Conservation (phyloP, 495 filamentous ascomycete genomes). For the Podospora australis region DNA sequence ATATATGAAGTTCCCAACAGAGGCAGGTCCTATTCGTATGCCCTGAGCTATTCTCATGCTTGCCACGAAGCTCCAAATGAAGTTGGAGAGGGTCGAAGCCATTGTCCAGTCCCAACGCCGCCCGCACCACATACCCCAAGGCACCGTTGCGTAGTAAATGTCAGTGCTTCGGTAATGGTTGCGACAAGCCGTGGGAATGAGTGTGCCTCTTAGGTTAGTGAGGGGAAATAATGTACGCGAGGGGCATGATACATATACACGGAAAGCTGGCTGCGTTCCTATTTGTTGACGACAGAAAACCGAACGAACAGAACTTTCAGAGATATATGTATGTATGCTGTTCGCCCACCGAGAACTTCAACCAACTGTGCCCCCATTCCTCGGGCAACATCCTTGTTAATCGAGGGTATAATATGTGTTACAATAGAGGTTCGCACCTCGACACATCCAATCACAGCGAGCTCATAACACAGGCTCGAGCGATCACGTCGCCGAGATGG, state of each 20-base stretch:
- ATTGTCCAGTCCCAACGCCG: constrained; percentile 5
- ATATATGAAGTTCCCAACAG: constrained; percentile 10
- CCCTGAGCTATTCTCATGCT: not conserved
- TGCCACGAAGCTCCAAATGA: too few species aligned
- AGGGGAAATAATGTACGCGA: constrained; percentile 3
- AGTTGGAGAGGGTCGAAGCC: not conserved
- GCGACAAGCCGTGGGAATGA: not conserved
- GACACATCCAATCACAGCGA: constrained; percentile 6
- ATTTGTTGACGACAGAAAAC: constrained; percentile 10
- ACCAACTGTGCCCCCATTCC: constrained; percentile 12
- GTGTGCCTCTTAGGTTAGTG: constrained; percentile 1
- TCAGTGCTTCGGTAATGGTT: too few species aligned
- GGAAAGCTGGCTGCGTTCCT: constrained; percentile 18
- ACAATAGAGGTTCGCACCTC: constrained; percentile 10
- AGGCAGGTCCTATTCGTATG: constrained; percentile 3
- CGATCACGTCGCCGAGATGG: not conserved
- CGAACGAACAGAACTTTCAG: constrained; percentile 1
- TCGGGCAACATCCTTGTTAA: constrained; percentile 16
- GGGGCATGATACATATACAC: constrained; percentile 5
- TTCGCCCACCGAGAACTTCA: too few species aligned
- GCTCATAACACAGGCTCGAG: constrained; percentile 1
- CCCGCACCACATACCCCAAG: constrained; percentile 13
- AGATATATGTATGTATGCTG: too few species aligned
- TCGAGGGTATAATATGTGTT: constrained; percentile 20
- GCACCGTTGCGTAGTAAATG: not conserved